Evolutionary conservation across 2,329 filamentous ascomycete species (phyloP).

Genomic region (Trichophyton verrucosum): DNA sequence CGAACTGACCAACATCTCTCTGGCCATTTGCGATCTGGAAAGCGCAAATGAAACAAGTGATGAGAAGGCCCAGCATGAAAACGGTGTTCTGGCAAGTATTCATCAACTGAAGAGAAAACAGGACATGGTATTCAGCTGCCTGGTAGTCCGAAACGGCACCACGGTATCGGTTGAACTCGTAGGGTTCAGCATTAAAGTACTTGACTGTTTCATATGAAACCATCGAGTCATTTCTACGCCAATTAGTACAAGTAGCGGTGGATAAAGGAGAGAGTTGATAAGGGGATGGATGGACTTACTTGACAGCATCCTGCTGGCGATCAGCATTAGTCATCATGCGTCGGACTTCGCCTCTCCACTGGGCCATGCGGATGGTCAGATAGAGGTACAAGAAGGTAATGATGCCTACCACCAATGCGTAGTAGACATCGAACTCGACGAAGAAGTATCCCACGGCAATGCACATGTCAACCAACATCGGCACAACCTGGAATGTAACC

Average conservation of each 20-base stretch:
- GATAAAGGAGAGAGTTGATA: neutral
- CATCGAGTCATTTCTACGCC: constrained; percentile 75
- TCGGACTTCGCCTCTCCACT: constrained; percentile 80
- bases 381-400: constrained; percentile 96
- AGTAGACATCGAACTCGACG: constrained; percentile 69
- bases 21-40: constrained; percentile 61
- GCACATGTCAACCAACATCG: constrained; percentile 82
- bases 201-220: constrained; percentile 96
- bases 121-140: constrained; percentile 60
- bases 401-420: constrained; percentile 76
- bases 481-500: constrained; percentile 87
- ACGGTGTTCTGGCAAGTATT: constrained; percentile 70
- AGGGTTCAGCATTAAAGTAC: constrained; percentile 75
- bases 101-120: constrained; percentile 65
- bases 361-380: constrained; percentile 89
- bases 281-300: constrained; percentile 39
- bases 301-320: constrained; percentile 89
- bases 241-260: constrained; percentile 5
- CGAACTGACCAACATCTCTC: constrained; percentile 57
- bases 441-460: constrained; percentile 76
- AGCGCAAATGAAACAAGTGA: constrained; percentile 60
- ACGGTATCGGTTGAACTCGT: constrained; percentile 63
- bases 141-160: constrained; percentile 60
- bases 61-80: constrained; percentile 63
- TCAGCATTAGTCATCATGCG: constrained; percentile 91